A percentile compares a stretch with the other conserved stretches of the same genome.
Evolutionary conservation across 2,329 filamentous ascomycete species (phyloP).

Genomic region (Trichoderma sp.): DNA sequence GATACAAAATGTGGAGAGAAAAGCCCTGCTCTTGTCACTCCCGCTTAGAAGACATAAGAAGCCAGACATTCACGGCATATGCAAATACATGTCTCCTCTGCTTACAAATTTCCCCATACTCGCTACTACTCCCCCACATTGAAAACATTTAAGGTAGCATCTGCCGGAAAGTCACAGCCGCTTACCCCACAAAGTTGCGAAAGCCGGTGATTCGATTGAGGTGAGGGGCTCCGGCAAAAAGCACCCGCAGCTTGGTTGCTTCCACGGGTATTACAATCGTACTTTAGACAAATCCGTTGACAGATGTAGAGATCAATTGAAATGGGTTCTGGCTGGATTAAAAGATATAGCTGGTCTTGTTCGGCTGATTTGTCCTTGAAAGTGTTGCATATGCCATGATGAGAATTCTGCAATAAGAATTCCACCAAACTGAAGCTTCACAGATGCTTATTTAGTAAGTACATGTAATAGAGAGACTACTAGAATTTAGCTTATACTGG

Average conservation of each 20-base stretch:
- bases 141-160: not conserved
- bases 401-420: not conserved
- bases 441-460: not conserved
- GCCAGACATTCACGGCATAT: not conserved
- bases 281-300: not conserved
- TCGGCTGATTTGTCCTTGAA: not conserved
- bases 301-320: not conserved
- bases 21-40: not conserved
- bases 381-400: not conserved
- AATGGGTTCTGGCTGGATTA: not conserved
- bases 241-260: not conserved
- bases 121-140: not conserved
- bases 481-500: not conserved
- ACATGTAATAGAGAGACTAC: not conserved
- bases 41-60: not conserved
- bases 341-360: not conserved
- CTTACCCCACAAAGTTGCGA: slow-evolving; percentile 2
- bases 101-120: slow-evolving; percentile 1
- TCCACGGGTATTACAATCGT: not conserved
- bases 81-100: not conserved
- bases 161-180: not conserved
- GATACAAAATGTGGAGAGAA: not conserved
- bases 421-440: not conserved
- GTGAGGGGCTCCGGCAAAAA: slow-evolving; percentile 14
- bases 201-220: not conserved